These are phyloP conservation scores for Hypoxylon rickii DNA, from an alignment of 495 filamentous ascomycete species.

Conservation along the genomic window DNA sequence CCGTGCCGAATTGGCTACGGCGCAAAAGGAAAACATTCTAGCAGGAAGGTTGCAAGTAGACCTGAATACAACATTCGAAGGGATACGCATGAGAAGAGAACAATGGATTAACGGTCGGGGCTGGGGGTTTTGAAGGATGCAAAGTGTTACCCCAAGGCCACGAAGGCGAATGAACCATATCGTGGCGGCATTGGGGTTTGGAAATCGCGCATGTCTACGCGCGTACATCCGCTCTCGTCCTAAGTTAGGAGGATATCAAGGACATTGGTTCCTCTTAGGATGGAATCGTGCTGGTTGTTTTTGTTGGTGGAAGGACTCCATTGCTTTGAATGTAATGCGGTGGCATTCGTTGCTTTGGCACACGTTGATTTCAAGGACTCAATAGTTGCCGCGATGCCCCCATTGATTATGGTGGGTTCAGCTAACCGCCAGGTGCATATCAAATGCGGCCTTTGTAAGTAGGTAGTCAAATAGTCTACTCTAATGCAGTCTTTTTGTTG, in stretches of 20 bases:
- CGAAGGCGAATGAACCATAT: background rate
- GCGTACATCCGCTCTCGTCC: background rate
- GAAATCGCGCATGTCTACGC: conserved; percentile 14
- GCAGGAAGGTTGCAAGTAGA: background rate
- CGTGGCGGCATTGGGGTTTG: conserved; percentile 1
- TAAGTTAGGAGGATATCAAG: conserved; percentile 12
- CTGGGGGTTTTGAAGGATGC: too few species aligned
- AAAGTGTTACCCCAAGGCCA: too few species aligned
- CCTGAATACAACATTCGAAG: too few species aligned
- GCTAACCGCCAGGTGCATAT: too few species aligned
- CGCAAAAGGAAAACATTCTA: background rate
- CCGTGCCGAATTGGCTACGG: background rate
- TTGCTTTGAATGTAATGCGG: conserved; percentile 10
- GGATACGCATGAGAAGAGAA: too few species aligned
- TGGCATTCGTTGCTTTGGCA: conserved; percentile 11
- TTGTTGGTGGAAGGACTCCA: background rate
- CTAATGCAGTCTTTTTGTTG: too few species aligned
- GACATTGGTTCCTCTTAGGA: conserved; percentile 20
- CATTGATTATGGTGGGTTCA: too few species aligned
- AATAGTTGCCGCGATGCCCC: too few species aligned
- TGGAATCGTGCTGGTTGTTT: conserved; percentile 13
- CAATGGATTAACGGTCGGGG: too few species aligned
- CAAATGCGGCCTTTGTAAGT: too few species aligned
- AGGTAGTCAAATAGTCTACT: too few species aligned
- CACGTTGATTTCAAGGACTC: background rate